These are phyloP conservation scores for Pseudoperonospora humuli DNA, from an alignment of 352 stramenopile species.

Conservation along the genomic window DNA sequence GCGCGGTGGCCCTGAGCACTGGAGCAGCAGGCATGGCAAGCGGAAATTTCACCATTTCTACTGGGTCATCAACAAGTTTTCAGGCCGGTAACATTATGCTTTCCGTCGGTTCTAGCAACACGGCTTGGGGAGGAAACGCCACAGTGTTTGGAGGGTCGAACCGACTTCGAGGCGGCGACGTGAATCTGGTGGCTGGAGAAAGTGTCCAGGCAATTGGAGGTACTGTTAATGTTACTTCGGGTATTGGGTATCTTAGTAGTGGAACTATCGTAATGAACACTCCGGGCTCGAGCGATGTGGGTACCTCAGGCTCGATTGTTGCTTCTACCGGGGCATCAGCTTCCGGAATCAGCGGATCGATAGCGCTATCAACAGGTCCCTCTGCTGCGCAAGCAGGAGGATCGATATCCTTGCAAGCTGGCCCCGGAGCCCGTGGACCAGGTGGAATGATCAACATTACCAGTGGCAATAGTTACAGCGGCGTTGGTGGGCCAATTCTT, in stretches of 20 bases:
- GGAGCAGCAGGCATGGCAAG: constrained; percentile 15
- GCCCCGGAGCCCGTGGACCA: constrained; percentile 10
- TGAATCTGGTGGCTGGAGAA: constrained; percentile 12
- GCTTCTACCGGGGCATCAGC: constrained; percentile 8
- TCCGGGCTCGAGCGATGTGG: constrained; percentile 10
- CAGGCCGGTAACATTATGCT: constrained; percentile 18
- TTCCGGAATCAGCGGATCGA: constrained; percentile 19
- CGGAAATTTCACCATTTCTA: constrained; percentile 10
- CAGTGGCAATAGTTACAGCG: constrained; percentile 15
- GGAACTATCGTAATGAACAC: constrained; percentile 7
- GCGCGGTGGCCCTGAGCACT: constrained; percentile 16
- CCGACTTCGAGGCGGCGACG: constrained; percentile 9
- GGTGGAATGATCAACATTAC: constrained; percentile 17
- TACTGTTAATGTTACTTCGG: constrained; percentile 14
- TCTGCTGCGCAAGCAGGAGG: constrained; percentile 13
- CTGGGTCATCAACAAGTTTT: constrained; percentile 12
- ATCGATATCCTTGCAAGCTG: constrained; percentile 19
- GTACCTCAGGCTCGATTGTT: constrained; percentile 13
- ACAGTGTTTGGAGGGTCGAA: constrained; percentile 12
- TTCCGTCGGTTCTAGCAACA: constrained; percentile 17
- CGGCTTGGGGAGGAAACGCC: constrained; percentile 16
- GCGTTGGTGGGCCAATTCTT: constrained; percentile 20
- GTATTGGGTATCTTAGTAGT: constrained; percentile 7
- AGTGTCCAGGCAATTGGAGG: constrained; percentile 10
- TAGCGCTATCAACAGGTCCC: constrained; percentile 16